Percentiles rank a stretch among this genome's conserved stretches.
Conservation (phyloP, 2,329 filamentous ascomycete genomes). For the Colletotrichum abscissum region DNA sequence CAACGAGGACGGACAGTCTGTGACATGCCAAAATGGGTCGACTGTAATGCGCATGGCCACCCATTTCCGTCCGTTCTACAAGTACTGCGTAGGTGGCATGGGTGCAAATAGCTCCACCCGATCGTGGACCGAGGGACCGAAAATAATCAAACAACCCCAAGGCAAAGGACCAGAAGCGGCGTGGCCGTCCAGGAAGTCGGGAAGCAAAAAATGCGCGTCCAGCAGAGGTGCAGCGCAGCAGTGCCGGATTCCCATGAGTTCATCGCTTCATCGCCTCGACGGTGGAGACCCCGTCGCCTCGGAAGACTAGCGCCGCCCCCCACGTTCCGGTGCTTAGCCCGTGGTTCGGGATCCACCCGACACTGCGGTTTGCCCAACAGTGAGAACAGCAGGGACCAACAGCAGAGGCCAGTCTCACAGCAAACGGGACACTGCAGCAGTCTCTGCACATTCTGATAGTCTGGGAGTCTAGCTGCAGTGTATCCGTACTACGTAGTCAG, state of each 20-base stretch:
- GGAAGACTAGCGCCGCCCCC: not conserved
- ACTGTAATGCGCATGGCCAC: not conserved
- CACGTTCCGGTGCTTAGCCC: conserved; percentile 13
- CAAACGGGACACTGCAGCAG: no score
- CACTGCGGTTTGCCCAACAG: not conserved
- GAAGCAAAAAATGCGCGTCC: not conserved
- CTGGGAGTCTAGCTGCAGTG: no score
- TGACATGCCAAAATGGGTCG: no score
- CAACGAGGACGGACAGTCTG: not conserved
- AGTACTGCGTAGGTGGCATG: not conserved
- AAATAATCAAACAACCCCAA: not conserved
- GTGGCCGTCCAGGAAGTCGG: not conserved
- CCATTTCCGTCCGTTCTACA: not conserved
- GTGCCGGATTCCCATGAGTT: conserved; percentile 1
- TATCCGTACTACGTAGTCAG: no score
- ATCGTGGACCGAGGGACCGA: not conserved
- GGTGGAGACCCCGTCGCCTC: not conserved
- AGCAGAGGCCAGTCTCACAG: no score
- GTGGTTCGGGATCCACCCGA: not conserved
- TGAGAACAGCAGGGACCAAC: no score
- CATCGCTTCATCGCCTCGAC: not conserved
- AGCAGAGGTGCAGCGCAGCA: not conserved
- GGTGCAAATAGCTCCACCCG: not conserved
- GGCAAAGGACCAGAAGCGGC: not conserved
- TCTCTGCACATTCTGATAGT: no score